Percentiles rank a stretch among this genome's conserved stretches.
Evolutionary conservation across 345 rosid genomes (phyloP).

Genomic region (Draba incana): DNA sequence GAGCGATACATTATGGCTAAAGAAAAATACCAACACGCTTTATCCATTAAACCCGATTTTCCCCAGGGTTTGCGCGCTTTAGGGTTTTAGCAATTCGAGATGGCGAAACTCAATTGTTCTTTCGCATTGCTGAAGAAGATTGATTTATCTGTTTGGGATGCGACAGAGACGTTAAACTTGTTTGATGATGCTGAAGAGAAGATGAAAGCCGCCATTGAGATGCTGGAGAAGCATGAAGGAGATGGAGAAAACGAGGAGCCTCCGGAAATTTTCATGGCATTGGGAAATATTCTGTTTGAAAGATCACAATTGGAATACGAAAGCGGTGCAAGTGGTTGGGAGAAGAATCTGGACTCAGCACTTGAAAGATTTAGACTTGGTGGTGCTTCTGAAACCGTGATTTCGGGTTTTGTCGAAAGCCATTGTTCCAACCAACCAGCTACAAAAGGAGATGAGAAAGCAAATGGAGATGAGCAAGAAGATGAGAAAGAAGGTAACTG

Average conservation of each 20-base stretch:
- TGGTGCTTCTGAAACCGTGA: conserved; percentile 85
- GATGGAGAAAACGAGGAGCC: conserved; percentile 41
- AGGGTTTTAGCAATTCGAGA: conserved; percentile 95
- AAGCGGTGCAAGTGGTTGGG: conserved; percentile 71
- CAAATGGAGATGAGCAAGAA: conserved; percentile 51
- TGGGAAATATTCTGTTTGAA: conserved; percentile 96
- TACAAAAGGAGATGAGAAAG: conserved; percentile 47
- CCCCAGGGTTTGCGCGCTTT: conserved; percentile 87
- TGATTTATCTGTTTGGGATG: conserved; percentile 79
- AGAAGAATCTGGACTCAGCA: conserved; percentile 74
- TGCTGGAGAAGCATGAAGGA: conserved; percentile 81
- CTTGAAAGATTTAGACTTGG: conserved; percentile 87
- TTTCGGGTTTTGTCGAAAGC: conserved; percentile 72
- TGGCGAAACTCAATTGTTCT: conserved; percentile 99
- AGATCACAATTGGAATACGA: conserved; percentile 99
- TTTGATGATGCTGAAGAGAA: conserved; percentile 86
- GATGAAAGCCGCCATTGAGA: conserved; percentile 86
- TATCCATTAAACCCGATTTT: conserved; percentile 78
- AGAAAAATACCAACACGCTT: conserved; percentile 78
- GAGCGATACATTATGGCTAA: conserved; percentile 79
- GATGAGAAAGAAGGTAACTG: conserved; percentile 46
- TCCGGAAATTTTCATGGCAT: conserved; percentile 63
- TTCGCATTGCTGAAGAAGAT: conserved; percentile 75
- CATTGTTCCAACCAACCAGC: conserved; percentile 76
- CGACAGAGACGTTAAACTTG: conserved; percentile 67